These are phyloP conservation scores for Lentinula raphanica DNA, from an alignment of 768 basidiomycete species.

Conservation along the genomic window DNA sequence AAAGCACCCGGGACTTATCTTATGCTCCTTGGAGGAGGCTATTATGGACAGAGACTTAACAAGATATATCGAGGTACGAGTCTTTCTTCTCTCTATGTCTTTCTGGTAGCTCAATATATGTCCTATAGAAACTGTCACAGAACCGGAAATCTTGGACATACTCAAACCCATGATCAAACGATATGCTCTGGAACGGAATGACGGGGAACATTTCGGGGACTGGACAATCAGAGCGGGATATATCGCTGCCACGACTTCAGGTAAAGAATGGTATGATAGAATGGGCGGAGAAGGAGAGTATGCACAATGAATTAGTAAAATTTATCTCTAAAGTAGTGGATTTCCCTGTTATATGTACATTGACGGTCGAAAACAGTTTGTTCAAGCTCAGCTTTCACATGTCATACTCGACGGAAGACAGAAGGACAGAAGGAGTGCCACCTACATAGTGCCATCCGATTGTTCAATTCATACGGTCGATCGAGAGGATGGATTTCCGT, in stretches of 20 bases:
- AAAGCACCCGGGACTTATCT: slow-evolving; percentile 90
- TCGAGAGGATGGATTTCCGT: background rate
- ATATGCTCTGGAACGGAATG: slow-evolving; percentile 80
- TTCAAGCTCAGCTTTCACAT: background rate
- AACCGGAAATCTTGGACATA: slow-evolving; percentile 88
- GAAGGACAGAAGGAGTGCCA: background rate
- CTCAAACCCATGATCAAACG: slow-evolving; percentile 90
- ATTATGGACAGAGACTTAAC: slow-evolving; percentile 90
- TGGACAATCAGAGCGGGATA: slow-evolving; percentile 91
- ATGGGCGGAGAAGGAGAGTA: slow-evolving; percentile 71
- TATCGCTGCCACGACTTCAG: slow-evolving; percentile 79
- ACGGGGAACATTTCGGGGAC: slow-evolving; percentile 93
- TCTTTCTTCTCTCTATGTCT: background rate
- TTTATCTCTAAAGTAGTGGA: background rate
- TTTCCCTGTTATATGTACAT: background rate
- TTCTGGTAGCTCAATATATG: background rate
- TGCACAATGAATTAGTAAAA: slow-evolving; percentile 14
- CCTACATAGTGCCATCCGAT: too few species aligned
- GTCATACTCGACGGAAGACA: background rate
- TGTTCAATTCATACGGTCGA: too few species aligned
- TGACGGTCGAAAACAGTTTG: too few species aligned
- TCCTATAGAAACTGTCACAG: slow-evolving; percentile 73
- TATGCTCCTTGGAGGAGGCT: slow-evolving; percentile 96
- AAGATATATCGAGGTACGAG: slow-evolving; percentile 84
- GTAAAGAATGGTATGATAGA: slow-evolving; percentile 81